Evolutionary conservation across 2,329 filamentous ascomycete genomes (phyloP), one percentile per base, ranked within the genome.

Genomic region (Pseudocercospora crystallina): DNA sequence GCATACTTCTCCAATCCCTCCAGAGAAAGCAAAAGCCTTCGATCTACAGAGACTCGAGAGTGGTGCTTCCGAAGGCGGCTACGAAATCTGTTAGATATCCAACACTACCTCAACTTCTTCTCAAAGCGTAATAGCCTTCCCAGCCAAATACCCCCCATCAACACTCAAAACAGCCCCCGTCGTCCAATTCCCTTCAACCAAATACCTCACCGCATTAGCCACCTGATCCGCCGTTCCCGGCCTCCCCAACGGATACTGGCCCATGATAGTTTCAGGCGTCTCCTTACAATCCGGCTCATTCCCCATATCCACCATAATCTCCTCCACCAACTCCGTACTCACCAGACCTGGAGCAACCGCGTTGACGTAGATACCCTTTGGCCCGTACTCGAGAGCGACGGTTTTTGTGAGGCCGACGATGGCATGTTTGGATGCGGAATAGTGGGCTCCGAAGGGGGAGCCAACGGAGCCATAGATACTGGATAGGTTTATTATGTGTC

Each of bases 401-500:
- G 67, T 70, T 5, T 69, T 66, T 10, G 70, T 74, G 33, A 74
- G 63, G 1, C 71, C 71, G 33, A 74, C 66, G 15, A 73, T 63
- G 1, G 65, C 72, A 47, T 71, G 71, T 55, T 75, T 75, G 5
- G 69, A 67, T 0, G 68, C 63, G 12, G 65, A 67, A 33, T 65
- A 65, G 1, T 62, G 59, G 0, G 58, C 67, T 12, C 68, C 69
- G 12, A 66, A 47, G 1, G 70, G 67, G 50, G 73, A 69, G 31
- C 71, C 73, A 10, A 66, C 69, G 14, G 70, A 57, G 29, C 71
- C 72, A 43, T 71, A 63, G 29, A 73, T 69, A 38, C 65, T 69
- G 4, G 65, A 60, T 43, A 72, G 68, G 39, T 72, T 72, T 43
- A 73, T 60, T 36, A 73, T 73, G 5, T 35, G 42, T 9, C 15